Percentiles rank a stretch among this genome's conserved stretches.
Conservation (phyloP, 2,329 filamentous ascomycete genomes). For the Bipolaris oryzae region DNA sequence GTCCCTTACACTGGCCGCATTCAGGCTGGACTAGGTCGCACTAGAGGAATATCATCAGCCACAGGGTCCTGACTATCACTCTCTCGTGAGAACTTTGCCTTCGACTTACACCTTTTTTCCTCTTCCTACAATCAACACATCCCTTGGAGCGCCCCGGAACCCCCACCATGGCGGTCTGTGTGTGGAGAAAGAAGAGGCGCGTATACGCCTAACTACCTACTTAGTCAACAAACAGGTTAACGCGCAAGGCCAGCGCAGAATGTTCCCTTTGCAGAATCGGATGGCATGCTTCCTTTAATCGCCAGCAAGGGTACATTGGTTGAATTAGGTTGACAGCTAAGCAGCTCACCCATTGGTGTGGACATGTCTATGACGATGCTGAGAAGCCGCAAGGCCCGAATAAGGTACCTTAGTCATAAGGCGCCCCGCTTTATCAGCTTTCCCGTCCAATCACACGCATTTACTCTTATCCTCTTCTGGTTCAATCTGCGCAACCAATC, state of each 20-base stretch:
- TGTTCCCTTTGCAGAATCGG: conserved; percentile 22
- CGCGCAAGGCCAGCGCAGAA: conserved; percentile 23
- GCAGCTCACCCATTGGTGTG: conserved; percentile 7
- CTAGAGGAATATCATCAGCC: conserved; percentile 40
- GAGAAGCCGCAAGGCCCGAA: not conserved
- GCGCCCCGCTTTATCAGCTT: not conserved
- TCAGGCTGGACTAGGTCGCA: conserved; percentile 67
- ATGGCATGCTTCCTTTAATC: conserved; percentile 4
- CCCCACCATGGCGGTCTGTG: conserved; percentile 25
- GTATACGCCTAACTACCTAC: not conserved
- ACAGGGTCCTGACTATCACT: not conserved
- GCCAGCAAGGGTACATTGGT: not conserved
- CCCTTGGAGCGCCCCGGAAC: conserved; percentile 43
- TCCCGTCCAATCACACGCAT: not conserved
- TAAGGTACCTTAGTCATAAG: not conserved
- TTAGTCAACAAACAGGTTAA: not conserved
- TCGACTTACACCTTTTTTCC: conserved; percentile 63
- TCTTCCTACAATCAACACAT: conserved; percentile 38
- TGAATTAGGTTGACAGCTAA: not conserved
- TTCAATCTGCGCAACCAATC: conserved; percentile 14
- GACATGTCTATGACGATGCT: conserved; percentile 11
- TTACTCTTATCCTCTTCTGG: conserved; percentile 6
- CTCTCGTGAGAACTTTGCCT: not conserved
- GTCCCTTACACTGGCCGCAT: conserved; percentile 66
- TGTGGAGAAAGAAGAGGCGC: not conserved